Evolutionary conservation across 192 early-diverging fungal genomes (phyloP).

Genomic region (Backusella sp.): DNA sequence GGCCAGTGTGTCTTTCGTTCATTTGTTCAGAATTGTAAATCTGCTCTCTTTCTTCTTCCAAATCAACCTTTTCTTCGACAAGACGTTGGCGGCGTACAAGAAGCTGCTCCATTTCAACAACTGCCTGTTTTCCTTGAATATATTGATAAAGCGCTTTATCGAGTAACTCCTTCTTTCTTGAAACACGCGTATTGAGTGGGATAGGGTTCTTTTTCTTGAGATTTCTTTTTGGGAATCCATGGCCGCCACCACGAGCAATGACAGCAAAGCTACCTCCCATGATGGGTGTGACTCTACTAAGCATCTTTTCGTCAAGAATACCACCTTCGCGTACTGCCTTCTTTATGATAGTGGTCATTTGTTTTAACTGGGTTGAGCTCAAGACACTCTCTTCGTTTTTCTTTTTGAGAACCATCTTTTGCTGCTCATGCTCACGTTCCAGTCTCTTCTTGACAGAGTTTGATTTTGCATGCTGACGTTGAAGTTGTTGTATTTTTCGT

Average conservation of each 20-base stretch:
- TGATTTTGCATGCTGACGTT: slow-evolving; percentile 54
- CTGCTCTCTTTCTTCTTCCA: slow-evolving; percentile 47
- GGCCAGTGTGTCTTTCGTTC: slow-evolving; percentile 13
- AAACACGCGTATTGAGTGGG: slow-evolving; percentile 28
- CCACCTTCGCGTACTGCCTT: slow-evolving; percentile 38
- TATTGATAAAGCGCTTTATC: slow-evolving; percentile 55
- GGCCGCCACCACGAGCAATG: slow-evolving; percentile 26
- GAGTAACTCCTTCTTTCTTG: slow-evolving; percentile 54
- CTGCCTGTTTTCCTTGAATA: slow-evolving; percentile 48
- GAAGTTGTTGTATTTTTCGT: slow-evolving; percentile 57
- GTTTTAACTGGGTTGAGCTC: slow-evolving; percentile 41
- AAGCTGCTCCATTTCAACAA: slow-evolving; percentile 49
- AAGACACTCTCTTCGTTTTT: slow-evolving; percentile 51
- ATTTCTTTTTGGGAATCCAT: slow-evolving; percentile 25
- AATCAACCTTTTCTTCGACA: slow-evolving; percentile 45
- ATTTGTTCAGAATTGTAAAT: slow-evolving; percentile 41
- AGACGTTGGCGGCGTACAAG: slow-evolving; percentile 47
- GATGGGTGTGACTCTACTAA: slow-evolving; percentile 20
- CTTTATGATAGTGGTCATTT: slow-evolving; percentile 49
- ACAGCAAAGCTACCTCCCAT: slow-evolving; percentile 43
- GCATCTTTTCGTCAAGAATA: slow-evolving; percentile 30
- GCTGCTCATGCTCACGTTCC: slow-evolving; percentile 53
- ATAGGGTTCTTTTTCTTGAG: slow-evolving; percentile 28
- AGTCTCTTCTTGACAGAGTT: slow-evolving; percentile 47
- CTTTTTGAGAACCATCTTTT: slow-evolving; percentile 57